Evolutionary conservation across 441 rosid genomes (phyloP), one percentile per base, ranked within the genome.

Genomic region (Adansonia gregorii): DNA sequence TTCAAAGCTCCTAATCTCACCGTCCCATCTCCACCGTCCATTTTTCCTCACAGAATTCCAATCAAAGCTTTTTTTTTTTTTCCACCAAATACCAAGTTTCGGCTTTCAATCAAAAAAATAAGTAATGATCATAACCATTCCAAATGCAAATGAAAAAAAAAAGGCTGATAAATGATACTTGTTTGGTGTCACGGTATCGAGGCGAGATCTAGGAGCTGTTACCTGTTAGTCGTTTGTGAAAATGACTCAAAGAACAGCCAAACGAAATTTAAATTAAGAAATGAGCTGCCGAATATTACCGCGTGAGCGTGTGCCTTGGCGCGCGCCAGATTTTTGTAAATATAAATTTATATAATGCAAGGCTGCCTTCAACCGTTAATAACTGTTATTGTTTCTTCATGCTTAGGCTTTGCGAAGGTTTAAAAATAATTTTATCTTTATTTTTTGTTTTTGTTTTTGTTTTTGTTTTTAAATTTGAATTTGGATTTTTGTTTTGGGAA

Each of bases 11-110:
- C 90, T 56, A 92, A 83, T 83, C 93, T 87, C 52, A 89, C 92
- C 76, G 97, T 91, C 51, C 92, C 95, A 72, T 95, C 97, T 61
- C 81, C 93, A 60, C 92, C 99, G 63, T 92, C 96, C 98, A 91
- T 93, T 54, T 43, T 49, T n/a, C 4, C 45, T 54, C 54, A 24
- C n/a, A 60, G 11, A 60, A 60, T 68, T 48, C 10, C n/a, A 68
- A 51, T 51, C 22, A 72, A 55, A 35, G 4, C 8, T 31, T 49
- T 71, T 52, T 31, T 49, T 71, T 52, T 14, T 17, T 17, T 52
- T 20, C 58, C 68, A 74, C 78, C 78, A 67, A 59, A 74, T n/a
- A 68, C 22, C 9, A 46, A 8, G 35, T 48, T 46, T 69, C 39
- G 41, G 43, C 24, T 31, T 59, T 75, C 15, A 14, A 31, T 2